Evolutionary conservation across 2,329 filamentous ascomycete genomes (phyloP).

Genomic region (Alternaria atra): DNA sequence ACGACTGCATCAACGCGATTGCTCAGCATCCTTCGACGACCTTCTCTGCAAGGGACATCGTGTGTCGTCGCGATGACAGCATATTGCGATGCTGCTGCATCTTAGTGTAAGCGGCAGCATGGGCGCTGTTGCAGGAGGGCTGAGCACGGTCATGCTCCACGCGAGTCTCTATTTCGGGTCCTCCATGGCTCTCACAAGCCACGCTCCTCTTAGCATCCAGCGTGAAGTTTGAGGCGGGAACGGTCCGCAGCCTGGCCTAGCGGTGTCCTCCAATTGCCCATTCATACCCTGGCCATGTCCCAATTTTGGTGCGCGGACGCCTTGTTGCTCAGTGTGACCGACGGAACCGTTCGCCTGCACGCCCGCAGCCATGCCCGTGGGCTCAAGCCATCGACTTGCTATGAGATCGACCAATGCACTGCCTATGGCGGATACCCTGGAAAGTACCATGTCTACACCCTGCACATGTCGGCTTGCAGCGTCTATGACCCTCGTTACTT

Average conservation of each 20-base stretch:
- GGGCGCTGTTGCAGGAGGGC: slow-evolving; percentile 41
- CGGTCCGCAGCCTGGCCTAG: slow-evolving; percentile 50
- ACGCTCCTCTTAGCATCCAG: slow-evolving; percentile 43
- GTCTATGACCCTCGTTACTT: slow-evolving; percentile 35
- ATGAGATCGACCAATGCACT: slow-evolving; percentile 36
- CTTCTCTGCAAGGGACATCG: slow-evolving; percentile 12
- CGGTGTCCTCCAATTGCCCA: slow-evolving; percentile 27
- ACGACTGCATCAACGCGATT: slow-evolving; percentile 7
- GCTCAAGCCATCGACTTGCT: slow-evolving; percentile 41
- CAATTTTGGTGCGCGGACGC: slow-evolving; percentile 44
- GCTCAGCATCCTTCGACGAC: slow-evolving; percentile 11
- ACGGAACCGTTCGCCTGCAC: slow-evolving; percentile 49
- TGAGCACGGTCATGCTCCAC: slow-evolving; percentile 38
- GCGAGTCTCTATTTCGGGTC: slow-evolving; percentile 44
- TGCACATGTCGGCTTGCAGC: slow-evolving; percentile 43
- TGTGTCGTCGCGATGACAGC: slow-evolving; percentile 26
- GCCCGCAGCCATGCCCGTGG: slow-evolving; percentile 46
- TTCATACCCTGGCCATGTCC: slow-evolving; percentile 31
- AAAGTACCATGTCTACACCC: slow-evolving; percentile 33
- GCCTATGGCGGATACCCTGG: slow-evolving; percentile 36
- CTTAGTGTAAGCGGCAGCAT: slow-evolving; percentile 37
- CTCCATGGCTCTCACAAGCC: slow-evolving; percentile 37
- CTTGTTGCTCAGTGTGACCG: slow-evolving; percentile 38
- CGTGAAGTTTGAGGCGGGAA: slow-evolving; percentile 46
- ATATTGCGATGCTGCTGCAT: slow-evolving; percentile 35